Evolutionary conservation across 306 rosid genomes (phyloP).

Genomic region (Glycyrrhiza uralensis): DNA sequence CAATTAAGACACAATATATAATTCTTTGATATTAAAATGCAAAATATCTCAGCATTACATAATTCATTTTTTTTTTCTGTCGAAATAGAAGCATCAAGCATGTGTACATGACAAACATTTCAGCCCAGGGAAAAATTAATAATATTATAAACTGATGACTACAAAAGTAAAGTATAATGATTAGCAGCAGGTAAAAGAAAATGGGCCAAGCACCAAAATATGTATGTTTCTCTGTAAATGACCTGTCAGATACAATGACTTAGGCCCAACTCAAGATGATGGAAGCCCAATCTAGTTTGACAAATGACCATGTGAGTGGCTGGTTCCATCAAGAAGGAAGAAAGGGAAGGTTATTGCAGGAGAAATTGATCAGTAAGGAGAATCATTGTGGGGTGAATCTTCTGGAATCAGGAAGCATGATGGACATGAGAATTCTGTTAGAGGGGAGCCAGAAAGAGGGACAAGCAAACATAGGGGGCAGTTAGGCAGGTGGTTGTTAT

Average conservation of each 20-base stretch:
- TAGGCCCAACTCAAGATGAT: not conserved
- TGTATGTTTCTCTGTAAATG: constrained; percentile 2
- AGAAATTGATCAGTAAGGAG: not conserved
- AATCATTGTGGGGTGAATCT: not conserved
- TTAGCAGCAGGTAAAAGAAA: not conserved
- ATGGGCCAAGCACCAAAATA: constrained; percentile 8
- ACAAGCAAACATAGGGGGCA: not conserved
- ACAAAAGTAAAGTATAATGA: not conserved
- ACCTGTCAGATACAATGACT: not conserved
- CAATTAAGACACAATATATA: constrained; percentile 19
- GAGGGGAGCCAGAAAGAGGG: not conserved
- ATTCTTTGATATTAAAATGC: constrained; percentile 25
- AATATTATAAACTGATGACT: not conserved
- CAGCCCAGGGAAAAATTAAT: not conserved
- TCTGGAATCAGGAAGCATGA: not conserved
- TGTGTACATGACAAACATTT: not conserved
- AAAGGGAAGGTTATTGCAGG: not conserved
- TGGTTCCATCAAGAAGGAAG: not conserved
- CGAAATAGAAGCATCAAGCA: not conserved
- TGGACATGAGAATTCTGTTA: not conserved
- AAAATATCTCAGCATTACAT: not conserved
- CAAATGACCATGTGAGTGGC: not conserved
- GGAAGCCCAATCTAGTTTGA: constrained; percentile 3
- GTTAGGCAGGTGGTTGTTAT: not conserved
- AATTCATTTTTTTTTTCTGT: not conserved